Conservation (phyloP, 345 rosid genomes). For the Combretum micranthum region DNA sequence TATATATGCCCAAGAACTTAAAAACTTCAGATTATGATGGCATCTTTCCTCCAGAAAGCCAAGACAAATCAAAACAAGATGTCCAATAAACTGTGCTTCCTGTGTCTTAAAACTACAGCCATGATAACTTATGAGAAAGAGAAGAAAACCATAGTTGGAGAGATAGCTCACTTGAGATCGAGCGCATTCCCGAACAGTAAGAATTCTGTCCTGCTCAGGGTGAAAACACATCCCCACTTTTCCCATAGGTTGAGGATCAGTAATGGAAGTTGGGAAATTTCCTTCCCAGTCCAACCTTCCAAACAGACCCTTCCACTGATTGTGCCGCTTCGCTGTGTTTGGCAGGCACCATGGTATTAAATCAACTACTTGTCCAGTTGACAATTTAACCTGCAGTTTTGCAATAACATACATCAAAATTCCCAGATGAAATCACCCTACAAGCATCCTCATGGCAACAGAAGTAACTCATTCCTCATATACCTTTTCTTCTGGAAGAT, state of each 20-base stretch:
- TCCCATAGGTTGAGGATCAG: slow-evolving; percentile 92
- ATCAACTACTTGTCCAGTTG: slow-evolving; percentile 55
- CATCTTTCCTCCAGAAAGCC: not conserved
- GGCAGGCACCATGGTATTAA: slow-evolving; percentile 79
- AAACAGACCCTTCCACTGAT: slow-evolving; percentile 83
- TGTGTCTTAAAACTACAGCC: too few species aligned
- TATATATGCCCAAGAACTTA: too few species aligned
- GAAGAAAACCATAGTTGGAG: too few species aligned
- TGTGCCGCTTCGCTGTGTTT: slow-evolving; percentile 67
- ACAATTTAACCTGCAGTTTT: slow-evolving; percentile 44
- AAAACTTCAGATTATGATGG: not conserved
- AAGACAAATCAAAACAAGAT: not conserved
- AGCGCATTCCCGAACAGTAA: slow-evolving; percentile 86
- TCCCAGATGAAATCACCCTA: not conserved
- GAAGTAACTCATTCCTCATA: not conserved
- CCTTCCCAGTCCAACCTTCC: slow-evolving; percentile 96
- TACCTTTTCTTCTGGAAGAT: slow-evolving; percentile 74
- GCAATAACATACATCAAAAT: not conserved
- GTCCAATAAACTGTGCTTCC: too few species aligned
- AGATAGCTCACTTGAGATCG: slow-evolving; percentile 60
- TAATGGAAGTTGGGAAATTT: slow-evolving; percentile 80
- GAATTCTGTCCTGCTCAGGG: slow-evolving; percentile 81
- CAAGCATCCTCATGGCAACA: not conserved
- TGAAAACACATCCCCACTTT: slow-evolving; percentile 96
- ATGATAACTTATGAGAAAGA: too few species aligned